These are phyloP conservation scores for Oenanthe javanica DNA, from an alignment of 140 eudicot genomes.

Conservation along the genomic window DNA sequence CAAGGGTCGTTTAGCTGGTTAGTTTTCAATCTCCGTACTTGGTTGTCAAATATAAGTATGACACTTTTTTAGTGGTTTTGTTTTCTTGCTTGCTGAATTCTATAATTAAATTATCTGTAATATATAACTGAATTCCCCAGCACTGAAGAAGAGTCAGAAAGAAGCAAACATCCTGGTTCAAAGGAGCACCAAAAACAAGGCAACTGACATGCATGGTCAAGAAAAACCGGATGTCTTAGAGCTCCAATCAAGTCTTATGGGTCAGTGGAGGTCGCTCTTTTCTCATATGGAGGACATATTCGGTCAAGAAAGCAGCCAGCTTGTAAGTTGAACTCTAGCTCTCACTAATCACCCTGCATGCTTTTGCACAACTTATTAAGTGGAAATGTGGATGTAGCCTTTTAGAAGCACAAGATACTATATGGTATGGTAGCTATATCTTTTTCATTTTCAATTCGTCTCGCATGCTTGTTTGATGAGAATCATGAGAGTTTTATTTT, in stretches of 20 bases:
- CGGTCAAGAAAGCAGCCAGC: conserved; percentile 64
- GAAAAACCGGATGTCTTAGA: conserved; percentile 25
- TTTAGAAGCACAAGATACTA: not conserved
- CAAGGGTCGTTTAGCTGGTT: conserved; percentile 83
- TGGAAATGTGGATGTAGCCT: not conserved
- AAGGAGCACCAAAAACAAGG: conserved; percentile 34
- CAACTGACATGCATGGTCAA: conserved; percentile 21
- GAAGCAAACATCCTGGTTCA: conserved; percentile 65
- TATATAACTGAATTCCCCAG: conserved; percentile 22
- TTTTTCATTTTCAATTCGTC: not conserved
- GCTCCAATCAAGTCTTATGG: conserved; percentile 49
- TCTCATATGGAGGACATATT: conserved; percentile 55
- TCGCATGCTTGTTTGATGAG: not conserved
- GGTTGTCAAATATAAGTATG: not conserved
- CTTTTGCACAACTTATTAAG: not conserved
- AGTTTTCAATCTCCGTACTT: conserved; percentile 14
- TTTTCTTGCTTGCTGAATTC: not conserved
- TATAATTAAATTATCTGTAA: not conserved
- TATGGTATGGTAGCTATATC: not conserved
- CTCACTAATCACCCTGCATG: not conserved
- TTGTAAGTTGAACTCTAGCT: conserved; percentile 45
- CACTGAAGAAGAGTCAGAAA: conserved; percentile 69
- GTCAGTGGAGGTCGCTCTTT: conserved; percentile 83
- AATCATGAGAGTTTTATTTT: not conserved
- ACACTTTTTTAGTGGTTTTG: not conserved